A percentile compares a stretch with the other conserved stretches of the same genome.
Evolutionary conservation across 2,329 filamentous ascomycete species (phyloP).

Genomic region (Trichophyton rubrum): DNA sequence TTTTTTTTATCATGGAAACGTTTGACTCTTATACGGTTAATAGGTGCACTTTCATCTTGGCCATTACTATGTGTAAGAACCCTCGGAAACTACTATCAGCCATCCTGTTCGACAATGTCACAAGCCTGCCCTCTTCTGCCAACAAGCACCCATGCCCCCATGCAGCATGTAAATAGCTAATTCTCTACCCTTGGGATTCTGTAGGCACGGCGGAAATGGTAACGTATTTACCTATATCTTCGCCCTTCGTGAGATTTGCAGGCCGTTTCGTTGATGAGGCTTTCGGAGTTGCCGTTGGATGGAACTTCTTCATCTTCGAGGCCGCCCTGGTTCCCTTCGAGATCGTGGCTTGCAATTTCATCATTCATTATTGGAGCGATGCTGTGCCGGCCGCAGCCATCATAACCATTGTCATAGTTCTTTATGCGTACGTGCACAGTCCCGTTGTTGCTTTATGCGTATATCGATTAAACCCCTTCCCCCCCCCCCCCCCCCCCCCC

Average conservation of each 20-base stretch:
- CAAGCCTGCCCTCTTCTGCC: conserved; percentile 3
- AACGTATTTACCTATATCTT: conserved; percentile 37
- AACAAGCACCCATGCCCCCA: background rate
- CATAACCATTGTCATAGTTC: conserved; percentile 34
- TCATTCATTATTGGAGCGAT: conserved; percentile 40
- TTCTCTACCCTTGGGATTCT: background rate
- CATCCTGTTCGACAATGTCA: background rate
- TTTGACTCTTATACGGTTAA: conserved; percentile 23
- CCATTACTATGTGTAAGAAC: conserved; percentile 33
- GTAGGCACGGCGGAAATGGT: conserved; percentile 40
- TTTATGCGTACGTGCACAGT: conserved; percentile 29
- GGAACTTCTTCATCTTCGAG: conserved; percentile 42
- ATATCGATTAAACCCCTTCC: no score
- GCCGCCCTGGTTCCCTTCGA: conserved; percentile 42
- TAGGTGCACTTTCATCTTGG: conserved; percentile 36
- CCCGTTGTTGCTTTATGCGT: background rate
- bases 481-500: background rate
- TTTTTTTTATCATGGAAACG: conserved; percentile 1
- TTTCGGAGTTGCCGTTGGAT: conserved; percentile 36
- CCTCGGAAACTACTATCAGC: conserved; percentile 6
- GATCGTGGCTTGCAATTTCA: conserved; percentile 39
- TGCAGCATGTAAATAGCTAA: background rate
- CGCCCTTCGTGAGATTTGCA: conserved; percentile 36
- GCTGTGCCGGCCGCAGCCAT: conserved; percentile 35
- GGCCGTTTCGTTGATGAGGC: conserved; percentile 39